Conservation (phyloP, 1,284 basidiomycete genomes). For the Schizophyllum commune region DNA sequence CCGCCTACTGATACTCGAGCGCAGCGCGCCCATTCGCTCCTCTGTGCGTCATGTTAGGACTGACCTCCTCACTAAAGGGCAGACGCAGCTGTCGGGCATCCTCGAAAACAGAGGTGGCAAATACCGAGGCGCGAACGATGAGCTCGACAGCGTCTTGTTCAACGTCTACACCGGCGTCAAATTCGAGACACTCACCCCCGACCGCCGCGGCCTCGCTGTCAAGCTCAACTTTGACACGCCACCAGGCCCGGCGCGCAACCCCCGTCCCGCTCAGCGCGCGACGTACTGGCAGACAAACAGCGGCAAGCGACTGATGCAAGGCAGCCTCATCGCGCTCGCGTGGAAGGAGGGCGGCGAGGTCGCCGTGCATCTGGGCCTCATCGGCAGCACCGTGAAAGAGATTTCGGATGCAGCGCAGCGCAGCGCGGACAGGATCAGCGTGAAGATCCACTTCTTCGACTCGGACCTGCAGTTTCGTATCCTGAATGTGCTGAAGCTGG, state of each 20-base stretch:
- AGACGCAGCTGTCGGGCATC: slow-evolving; percentile 26
- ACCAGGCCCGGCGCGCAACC: slow-evolving; percentile 41
- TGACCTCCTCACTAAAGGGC: slow-evolving; percentile 26
- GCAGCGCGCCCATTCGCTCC: slow-evolving; percentile 42
- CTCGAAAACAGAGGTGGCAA: slow-evolving; percentile 37
- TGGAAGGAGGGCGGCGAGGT: slow-evolving; percentile 26
- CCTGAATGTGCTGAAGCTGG: slow-evolving; percentile 26
- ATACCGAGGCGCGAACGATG: slow-evolving; percentile 30
- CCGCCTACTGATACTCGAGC: neutral
- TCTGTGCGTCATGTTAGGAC: slow-evolving; percentile 38
- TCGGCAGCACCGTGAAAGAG: slow-evolving; percentile 33
- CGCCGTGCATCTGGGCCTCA: slow-evolving; percentile 39
- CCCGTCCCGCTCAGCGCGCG: slow-evolving; percentile 22
- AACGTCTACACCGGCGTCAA: slow-evolving; percentile 46
- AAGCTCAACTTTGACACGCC: slow-evolving; percentile 40
- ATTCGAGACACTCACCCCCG: slow-evolving; percentile 34
- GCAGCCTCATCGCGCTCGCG: slow-evolving; percentile 49
- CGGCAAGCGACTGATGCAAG: slow-evolving; percentile 45
- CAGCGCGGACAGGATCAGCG: slow-evolving; percentile 21
- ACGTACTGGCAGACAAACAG: slow-evolving; percentile 47
- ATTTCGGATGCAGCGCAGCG: slow-evolving; percentile 30
- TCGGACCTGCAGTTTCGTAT: slow-evolving; percentile 35
- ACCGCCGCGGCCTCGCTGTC: slow-evolving; percentile 39
- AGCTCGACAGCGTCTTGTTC: slow-evolving; percentile 42
- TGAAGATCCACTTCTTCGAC: slow-evolving; percentile 48